These are phyloP conservation scores for Dovyalis caffra DNA, from an alignment of 345 rosid species.

Conservation along the genomic window DNA sequence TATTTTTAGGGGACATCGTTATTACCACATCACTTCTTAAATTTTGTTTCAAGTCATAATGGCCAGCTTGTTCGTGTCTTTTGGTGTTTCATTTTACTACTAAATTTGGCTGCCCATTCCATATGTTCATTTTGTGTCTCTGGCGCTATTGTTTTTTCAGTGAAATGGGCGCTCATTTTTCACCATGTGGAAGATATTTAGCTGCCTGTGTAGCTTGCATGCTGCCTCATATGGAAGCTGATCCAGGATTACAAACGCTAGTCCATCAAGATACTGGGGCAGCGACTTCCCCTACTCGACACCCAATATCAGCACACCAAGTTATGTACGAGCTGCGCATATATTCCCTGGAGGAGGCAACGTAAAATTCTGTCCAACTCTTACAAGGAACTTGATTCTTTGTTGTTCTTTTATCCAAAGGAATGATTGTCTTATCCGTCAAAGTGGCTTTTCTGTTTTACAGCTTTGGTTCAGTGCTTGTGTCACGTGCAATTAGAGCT, in stretches of 20 bases:
- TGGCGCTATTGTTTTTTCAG: conserved; percentile 43
- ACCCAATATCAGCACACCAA: conserved; percentile 88
- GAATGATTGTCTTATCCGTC: conserved; percentile 15
- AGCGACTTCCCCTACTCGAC: conserved; percentile 92
- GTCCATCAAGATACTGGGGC: conserved; percentile 67
- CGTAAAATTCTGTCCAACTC: conserved; percentile 48
- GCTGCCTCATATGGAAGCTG: conserved; percentile 78
- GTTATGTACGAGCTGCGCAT: conserved; percentile 96
- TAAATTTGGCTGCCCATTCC: conserved; percentile 3
- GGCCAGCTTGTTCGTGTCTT: not conserved
- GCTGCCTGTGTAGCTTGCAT: conserved; percentile 97
- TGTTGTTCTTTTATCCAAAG: conserved; percentile 5
- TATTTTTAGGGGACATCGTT: not conserved
- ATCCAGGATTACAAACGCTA: conserved; percentile 64
- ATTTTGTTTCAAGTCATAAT: not conserved
- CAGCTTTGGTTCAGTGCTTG: conserved; percentile 87
- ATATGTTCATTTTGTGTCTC: conserved; percentile 9
- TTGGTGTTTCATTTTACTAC: not conserved
- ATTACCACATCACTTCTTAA: not conserved
- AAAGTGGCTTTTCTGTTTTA: conserved; percentile 18
- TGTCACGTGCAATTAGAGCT: conserved; percentile 88
- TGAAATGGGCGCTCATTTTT: conserved; percentile 99
- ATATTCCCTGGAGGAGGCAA: conserved; percentile 88
- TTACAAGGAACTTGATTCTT: not conserved
- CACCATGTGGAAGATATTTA: conserved; percentile 96